A percentile compares a stretch with the other conserved stretches of the same genome.
Evolutionary conservation across 495 filamentous ascomycete species (phyloP).

Genomic region (Hyaloscypha finlandica): DNA sequence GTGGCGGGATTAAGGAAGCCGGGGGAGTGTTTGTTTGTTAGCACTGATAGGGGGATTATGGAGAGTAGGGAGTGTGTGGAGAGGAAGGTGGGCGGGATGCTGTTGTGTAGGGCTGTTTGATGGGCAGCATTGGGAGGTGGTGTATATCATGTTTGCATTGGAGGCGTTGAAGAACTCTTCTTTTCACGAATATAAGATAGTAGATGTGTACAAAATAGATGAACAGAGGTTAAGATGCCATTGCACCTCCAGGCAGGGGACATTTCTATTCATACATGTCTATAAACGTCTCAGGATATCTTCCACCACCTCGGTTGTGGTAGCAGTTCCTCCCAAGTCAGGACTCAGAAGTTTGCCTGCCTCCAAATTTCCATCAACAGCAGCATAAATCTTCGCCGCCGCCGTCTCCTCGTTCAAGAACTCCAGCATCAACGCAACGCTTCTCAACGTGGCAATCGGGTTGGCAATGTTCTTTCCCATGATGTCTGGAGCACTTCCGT

Average conservation of each 20-base stretch:
- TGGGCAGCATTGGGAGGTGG: background rate
- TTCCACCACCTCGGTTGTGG: slow-evolving; percentile 83
- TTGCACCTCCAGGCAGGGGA: background rate
- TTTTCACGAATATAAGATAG: slow-evolving; percentile 7
- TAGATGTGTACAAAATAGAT: background rate
- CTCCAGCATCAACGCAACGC: slow-evolving; percentile 92
- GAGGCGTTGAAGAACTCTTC: slow-evolving; percentile 10
- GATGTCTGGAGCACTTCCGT: slow-evolving; percentile 95
- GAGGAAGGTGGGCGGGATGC: slow-evolving; percentile 80
- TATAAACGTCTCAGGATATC: slow-evolving; percentile 89
- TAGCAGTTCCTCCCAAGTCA: slow-evolving; percentile 87
- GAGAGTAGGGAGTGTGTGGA: slow-evolving; percentile 87
- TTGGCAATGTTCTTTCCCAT: slow-evolving; percentile 91
- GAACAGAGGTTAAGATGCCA: background rate
- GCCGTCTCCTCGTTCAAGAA: slow-evolving; percentile 86
- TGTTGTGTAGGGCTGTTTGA: slow-evolving; percentile 70
- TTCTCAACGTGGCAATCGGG: slow-evolving; percentile 91
- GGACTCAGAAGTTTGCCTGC: slow-evolving; percentile 82
- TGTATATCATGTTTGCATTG: slow-evolving; percentile 20
- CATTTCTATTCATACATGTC: slow-evolving; percentile 28
- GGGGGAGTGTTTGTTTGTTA: slow-evolving; percentile 83
- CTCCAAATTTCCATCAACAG: slow-evolving; percentile 88
- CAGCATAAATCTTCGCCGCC: slow-evolving; percentile 84
- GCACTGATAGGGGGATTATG: slow-evolving; percentile 76
- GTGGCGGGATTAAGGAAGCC: slow-evolving; percentile 73